A percentile compares a stretch with the other conserved stretches of the same genome.
Conservation (phyloP, 441 rosid species). For the Jatropha podagrica region DNA sequence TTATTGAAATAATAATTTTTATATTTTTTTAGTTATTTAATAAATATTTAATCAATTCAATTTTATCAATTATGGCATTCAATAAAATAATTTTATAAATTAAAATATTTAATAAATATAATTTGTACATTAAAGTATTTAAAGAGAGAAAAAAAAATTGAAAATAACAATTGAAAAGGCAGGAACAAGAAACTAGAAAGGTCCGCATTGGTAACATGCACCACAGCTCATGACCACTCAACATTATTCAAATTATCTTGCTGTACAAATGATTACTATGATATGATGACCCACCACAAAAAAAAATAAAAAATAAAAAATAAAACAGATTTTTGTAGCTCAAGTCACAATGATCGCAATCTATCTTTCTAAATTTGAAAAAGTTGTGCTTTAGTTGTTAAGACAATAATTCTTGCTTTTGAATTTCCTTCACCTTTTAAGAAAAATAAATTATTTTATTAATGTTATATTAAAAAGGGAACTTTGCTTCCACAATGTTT, state of each 20-base stretch:
- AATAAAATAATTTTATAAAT: too few species aligned
- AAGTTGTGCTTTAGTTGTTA: background rate
- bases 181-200: background rate
- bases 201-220: slow-evolving; percentile 8
- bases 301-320: too few species aligned
- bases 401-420: background rate
- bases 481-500: too few species aligned
- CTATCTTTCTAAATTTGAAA: background rate
- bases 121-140: too few species aligned
- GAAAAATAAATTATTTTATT: background rate
- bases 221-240: slow-evolving; percentile 3
- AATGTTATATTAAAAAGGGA: background rate
- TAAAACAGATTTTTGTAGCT: background rate
- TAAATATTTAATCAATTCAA: too few species aligned
- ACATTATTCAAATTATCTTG: background rate
- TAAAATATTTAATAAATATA: too few species aligned
- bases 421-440: background rate
- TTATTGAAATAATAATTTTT: too few species aligned
- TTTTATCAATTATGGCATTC: too few species aligned
- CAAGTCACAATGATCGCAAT: background rate
- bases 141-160: too few species aligned
- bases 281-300: background rate
- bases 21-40: too few species aligned
- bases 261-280: background rate
- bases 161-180: too few species aligned